phyloP scores from a whole-genome alignment of 768 basidiomycete species.

The Plicaturopsis crispa region DNA sequence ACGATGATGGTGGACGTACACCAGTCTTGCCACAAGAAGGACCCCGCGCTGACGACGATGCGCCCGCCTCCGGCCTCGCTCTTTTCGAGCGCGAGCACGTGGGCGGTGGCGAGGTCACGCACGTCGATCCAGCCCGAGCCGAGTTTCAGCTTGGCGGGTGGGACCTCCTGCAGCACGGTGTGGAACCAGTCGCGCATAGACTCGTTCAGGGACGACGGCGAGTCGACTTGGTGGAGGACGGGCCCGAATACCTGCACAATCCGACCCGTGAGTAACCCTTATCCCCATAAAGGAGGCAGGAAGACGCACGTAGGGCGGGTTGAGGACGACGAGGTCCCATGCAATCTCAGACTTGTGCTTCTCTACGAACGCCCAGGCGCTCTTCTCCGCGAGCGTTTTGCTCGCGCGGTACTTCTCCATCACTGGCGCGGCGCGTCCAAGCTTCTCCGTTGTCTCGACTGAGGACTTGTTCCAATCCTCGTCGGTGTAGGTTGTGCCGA shows the following conservation, averaged over 20 bases:
- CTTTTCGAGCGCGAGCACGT: slow-evolving; percentile 42
- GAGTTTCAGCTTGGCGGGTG: background rate
- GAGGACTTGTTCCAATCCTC: slow-evolving; percentile 54
- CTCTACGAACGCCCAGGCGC: slow-evolving; percentile 38
- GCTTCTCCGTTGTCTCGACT: slow-evolving; percentile 33
- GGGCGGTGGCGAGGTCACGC: slow-evolving; percentile 47
- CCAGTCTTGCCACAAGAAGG: slow-evolving; percentile 28
- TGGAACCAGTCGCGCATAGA: slow-evolving; percentile 26
- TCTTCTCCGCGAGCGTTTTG: slow-evolving; percentile 60
- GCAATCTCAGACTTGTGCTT: slow-evolving; percentile 31
- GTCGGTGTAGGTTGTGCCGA: slow-evolving; percentile 31
- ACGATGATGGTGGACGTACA: slow-evolving; percentile 14
- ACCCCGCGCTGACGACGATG: slow-evolving; percentile 34
- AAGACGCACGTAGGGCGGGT: slow-evolving; percentile 42
- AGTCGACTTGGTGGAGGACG: slow-evolving; percentile 30
- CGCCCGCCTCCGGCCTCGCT: slow-evolving; percentile 48
- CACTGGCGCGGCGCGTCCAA: slow-evolving; percentile 34
- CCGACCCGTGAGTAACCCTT: too few relatives aligned
- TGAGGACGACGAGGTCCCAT: slow-evolving; percentile 47
- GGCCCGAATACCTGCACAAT: slow-evolving; percentile 30
- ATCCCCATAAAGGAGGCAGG: too few relatives aligned
- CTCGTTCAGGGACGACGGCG: slow-evolving; percentile 27
- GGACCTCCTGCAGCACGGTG: slow-evolving; percentile 9
- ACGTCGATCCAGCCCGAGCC: slow-evolving; percentile 36
- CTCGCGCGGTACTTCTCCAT: slow-evolving; percentile 49